phyloP scores from a whole-genome alignment of 495 filamentous ascomycete species.

The Penicillium desertorum region DNA sequence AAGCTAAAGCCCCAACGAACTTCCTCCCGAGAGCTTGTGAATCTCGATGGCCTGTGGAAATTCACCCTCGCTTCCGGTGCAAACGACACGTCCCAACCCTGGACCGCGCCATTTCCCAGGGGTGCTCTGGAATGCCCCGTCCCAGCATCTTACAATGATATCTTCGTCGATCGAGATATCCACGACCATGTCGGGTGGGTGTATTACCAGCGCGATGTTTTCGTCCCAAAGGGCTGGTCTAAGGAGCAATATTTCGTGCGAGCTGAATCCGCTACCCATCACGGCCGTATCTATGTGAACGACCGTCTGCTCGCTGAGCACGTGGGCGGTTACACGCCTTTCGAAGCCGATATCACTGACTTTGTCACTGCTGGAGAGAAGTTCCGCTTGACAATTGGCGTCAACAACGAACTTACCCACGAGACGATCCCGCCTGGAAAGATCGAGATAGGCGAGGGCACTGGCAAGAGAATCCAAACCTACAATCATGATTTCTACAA shows the following conservation, averaged over 20 bases:
- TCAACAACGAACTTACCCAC: constrained; percentile 10
- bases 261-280: constrained; percentile 7
- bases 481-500: constrained; percentile 12
- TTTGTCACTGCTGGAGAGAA: constrained; percentile 2
- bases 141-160: constrained; percentile 11
- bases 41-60: constrained; percentile 9
- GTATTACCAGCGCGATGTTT: constrained; percentile 10
- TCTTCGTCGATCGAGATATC: constrained; percentile 4
- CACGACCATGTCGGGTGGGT: constrained; percentile 11
- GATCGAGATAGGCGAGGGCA: neutral
- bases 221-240: constrained; percentile 10
- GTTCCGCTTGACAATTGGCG: constrained; percentile 11
- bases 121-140: constrained; percentile 5
- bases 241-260: constrained; percentile 8
- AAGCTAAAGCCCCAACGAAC: constrained; percentile 8
- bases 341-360: constrained; percentile 6
- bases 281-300: constrained; percentile 10
- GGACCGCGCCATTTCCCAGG: constrained; percentile 9
- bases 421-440: constrained; percentile 8
- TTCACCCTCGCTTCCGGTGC: constrained; percentile 4
- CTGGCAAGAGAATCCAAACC: constrained; percentile 4
- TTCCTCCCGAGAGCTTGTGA: constrained; percentile 5
- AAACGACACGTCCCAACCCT: constrained; percentile 5
- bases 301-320: constrained; percentile 7
- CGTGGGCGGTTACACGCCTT: constrained; percentile 10